Evolutionary conservation across 1,284 basidiomycete genomes (phyloP).

Genomic region (Trametes versicolor): DNA sequence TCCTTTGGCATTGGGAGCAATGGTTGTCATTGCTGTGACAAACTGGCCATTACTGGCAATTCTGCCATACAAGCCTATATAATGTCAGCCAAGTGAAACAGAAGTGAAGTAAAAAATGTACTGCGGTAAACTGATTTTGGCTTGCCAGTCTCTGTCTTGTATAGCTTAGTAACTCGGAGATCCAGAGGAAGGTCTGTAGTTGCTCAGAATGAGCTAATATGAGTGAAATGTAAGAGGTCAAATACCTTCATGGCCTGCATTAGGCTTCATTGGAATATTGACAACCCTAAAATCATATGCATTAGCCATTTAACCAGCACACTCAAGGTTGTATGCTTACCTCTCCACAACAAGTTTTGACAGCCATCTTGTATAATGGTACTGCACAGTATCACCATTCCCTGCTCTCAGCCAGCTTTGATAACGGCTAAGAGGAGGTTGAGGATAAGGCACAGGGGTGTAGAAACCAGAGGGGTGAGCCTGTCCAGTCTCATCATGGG

Average conservation of each 20-base stretch:
- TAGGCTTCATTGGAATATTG: conserved; percentile 57
- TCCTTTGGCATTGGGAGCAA: conserved; percentile 59
- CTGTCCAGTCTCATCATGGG: background rate
- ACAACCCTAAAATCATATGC: conserved; percentile 50
- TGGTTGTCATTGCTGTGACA: conserved; percentile 65
- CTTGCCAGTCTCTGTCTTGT: background rate
- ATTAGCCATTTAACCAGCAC: background rate
- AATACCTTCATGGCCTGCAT: conserved; percentile 58
- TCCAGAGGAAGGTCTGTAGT: conserved; percentile 53
- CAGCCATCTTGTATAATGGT: conserved; percentile 63
- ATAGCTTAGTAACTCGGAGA: background rate
- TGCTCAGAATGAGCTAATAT: background rate
- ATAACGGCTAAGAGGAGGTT: conserved; percentile 62
- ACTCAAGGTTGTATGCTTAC: conserved; percentile 48
- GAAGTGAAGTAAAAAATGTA: conserved; percentile 4
- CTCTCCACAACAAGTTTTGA: conserved; percentile 56
- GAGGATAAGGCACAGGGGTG: conserved; percentile 53
- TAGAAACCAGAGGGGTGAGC: conserved; percentile 57
- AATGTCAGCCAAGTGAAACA: background rate
- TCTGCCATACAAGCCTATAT: conserved; percentile 61
- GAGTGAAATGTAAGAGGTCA: background rate
- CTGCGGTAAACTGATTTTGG: conserved; percentile 22
- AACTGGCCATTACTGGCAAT: conserved; percentile 61
- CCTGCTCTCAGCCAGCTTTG: conserved; percentile 61
- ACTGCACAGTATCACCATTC: conserved; percentile 43